phyloP scores from a whole-genome alignment of 495 filamentous ascomycete genomes.

The Neurospora pannonica region DNA sequence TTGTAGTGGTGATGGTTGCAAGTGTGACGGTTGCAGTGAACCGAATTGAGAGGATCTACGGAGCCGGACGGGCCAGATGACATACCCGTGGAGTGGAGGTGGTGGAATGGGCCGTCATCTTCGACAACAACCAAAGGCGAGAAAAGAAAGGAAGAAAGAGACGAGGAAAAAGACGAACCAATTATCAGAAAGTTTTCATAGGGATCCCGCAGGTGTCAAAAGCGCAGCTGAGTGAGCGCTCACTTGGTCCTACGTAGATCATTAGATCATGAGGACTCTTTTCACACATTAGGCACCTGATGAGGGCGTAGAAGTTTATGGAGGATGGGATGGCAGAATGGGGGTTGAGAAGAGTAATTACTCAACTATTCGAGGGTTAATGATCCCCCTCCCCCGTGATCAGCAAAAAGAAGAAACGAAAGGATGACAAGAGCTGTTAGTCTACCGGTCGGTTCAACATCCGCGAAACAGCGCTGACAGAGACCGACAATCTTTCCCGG shows the following conservation, averaged over 20 bases:
- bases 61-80: neutral
- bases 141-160: neutral
- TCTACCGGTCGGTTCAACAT: neutral
- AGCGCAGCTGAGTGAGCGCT: neutral
- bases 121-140: neutral
- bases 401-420: neutral
- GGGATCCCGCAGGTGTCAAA: neutral
- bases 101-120: neutral
- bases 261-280: neutral
- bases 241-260: neutral
- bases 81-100: neutral
- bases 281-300: neutral
- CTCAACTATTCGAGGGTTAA: neutral
- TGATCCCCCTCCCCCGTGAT: neutral
- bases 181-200: neutral
- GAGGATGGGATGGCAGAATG: neutral
- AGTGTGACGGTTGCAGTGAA: neutral
- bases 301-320: neutral
- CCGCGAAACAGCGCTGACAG: neutral
- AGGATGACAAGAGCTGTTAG: neutral
- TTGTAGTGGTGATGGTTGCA: neutral
- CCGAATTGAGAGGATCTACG: neutral
- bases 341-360: neutral
- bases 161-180: neutral
- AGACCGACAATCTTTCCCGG: neutral